Evolutionary conservation across 306 rosid species (phyloP).

Genomic region (Leucaena leucocephala): DNA sequence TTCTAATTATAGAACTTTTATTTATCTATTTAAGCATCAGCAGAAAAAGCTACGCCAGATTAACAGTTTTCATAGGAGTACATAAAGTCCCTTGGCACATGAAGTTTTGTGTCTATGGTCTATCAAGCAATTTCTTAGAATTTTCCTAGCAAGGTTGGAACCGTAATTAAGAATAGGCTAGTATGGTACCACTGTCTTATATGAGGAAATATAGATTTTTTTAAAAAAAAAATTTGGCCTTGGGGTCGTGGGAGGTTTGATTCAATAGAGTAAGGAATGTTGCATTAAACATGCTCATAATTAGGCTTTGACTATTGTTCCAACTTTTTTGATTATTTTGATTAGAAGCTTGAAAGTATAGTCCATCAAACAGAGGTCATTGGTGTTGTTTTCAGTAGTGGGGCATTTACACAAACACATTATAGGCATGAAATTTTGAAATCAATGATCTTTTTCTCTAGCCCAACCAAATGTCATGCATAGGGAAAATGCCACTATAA

Average conservation of each 20-base stretch:
- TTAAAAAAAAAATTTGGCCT: too few species aligned
- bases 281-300: slow-evolving; percentile 39
- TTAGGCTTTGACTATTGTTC: slow-evolving; percentile 37
- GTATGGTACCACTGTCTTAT: neutral
- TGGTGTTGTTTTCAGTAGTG: slow-evolving; percentile 49
- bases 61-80: neutral
- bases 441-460: slow-evolving; percentile 34
- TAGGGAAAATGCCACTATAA: slow-evolving; percentile 22
- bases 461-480: slow-evolving; percentile 27
- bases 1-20: neutral
- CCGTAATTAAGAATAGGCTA: neutral
- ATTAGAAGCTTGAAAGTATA: slow-evolving; percentile 39
- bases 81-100: neutral
- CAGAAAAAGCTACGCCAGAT: neutral
- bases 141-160: neutral
- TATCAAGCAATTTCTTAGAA: neutral
- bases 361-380: slow-evolving; percentile 38
- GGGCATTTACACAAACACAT: slow-evolving; percentile 38
- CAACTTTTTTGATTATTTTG: slow-evolving; percentile 34
- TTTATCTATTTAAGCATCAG: neutral
- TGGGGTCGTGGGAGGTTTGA: too few species aligned
- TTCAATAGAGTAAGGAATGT: slow-evolving; percentile 32
- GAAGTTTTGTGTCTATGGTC: neutral
- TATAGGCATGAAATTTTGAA: slow-evolving; percentile 37
- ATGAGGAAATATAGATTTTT: neutral